These are phyloP conservation scores for Aspergillus luchuensis DNA, from an alignment of 2,329 filamentous ascomycete species.

Conservation along the genomic window DNA sequence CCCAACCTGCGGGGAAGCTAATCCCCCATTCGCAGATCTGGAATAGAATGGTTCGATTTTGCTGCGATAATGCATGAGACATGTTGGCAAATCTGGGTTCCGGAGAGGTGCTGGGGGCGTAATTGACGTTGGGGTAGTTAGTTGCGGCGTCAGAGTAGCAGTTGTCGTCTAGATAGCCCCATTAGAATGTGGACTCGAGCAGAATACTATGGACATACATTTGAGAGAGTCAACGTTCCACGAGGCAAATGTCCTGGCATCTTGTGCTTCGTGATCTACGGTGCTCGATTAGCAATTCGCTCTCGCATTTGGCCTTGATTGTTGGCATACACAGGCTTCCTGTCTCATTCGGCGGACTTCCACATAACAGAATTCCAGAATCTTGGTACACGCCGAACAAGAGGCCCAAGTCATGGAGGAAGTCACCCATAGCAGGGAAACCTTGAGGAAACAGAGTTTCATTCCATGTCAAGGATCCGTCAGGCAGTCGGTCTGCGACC, in stretches of 20 bases:
- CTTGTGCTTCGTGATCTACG: constrained; percentile 47
- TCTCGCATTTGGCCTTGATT: background rate
- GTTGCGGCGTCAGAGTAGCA: constrained; percentile 49
- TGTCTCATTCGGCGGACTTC: constrained; percentile 30
- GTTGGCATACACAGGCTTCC: constrained; percentile 40
- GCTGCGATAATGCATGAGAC: constrained; percentile 45
- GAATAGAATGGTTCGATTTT: constrained; percentile 50
- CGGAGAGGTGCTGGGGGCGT: constrained; percentile 43
- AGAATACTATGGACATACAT: constrained; percentile 34
- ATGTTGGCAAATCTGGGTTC: constrained; percentile 51
- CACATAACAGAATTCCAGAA: constrained; percentile 47
- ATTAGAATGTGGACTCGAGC: background rate
- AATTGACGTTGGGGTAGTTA: constrained; percentile 46
- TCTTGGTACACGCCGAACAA: constrained; percentile 51
- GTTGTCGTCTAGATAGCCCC: constrained; percentile 48
- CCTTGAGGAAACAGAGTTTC: constrained; percentile 45
- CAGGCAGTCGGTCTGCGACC: constrained; percentile 35
- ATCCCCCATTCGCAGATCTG: constrained; percentile 59
- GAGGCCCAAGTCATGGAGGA: constrained; percentile 44
- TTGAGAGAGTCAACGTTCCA: constrained; percentile 53
- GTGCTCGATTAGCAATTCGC: background rate
- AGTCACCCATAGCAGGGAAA: constrained; percentile 43
- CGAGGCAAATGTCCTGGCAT: constrained; percentile 39
- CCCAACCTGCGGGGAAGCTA: constrained; percentile 53
- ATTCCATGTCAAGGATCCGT: constrained; percentile 48